A percentile compares a stretch with the other conserved stretches of the same genome.
Conservation (phyloP, 208 protist species). For the Histomonas meleagridis region DNA sequence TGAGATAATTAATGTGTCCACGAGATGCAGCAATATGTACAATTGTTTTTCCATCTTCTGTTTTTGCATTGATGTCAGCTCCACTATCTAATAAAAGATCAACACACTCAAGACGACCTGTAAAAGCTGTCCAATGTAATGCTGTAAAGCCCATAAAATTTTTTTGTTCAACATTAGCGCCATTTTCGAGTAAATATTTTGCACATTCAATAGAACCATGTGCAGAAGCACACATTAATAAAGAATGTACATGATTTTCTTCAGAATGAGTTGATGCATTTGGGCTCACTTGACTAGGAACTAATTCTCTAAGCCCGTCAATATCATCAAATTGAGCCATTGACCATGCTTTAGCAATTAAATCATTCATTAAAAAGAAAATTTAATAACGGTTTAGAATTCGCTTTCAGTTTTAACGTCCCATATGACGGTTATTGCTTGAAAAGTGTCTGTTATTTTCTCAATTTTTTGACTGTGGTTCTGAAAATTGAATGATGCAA, state of each 20-base stretch:
- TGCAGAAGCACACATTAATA: neutral
- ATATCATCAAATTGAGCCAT: neutral
- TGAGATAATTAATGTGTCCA: neutral
- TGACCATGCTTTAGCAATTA: neutral
- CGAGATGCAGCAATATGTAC: neutral
- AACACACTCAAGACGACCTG: neutral
- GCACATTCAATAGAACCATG: neutral
- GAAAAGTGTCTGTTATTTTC: no score
- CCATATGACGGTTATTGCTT: no score
- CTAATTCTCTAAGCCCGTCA: neutral
- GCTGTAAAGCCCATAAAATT: neutral
- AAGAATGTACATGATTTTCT: neutral
- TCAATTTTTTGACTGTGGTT: no score
- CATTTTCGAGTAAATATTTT: neutral
- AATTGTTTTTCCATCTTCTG: neutral
- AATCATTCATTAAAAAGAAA: no score
- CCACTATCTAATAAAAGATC: neutral
- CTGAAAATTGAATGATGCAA: no score
- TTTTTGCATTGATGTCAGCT: neutral
- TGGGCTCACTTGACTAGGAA: neutral
- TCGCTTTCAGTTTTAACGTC: no score
- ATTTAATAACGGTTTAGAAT: no score
- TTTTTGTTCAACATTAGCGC: neutral
- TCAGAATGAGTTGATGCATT: neutral
- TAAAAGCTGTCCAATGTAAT: constrained; percentile 1